phyloP scores from a whole-genome alignment of 2,329 filamentous ascomycete species.

The Aspergillus jensenii region DNA sequence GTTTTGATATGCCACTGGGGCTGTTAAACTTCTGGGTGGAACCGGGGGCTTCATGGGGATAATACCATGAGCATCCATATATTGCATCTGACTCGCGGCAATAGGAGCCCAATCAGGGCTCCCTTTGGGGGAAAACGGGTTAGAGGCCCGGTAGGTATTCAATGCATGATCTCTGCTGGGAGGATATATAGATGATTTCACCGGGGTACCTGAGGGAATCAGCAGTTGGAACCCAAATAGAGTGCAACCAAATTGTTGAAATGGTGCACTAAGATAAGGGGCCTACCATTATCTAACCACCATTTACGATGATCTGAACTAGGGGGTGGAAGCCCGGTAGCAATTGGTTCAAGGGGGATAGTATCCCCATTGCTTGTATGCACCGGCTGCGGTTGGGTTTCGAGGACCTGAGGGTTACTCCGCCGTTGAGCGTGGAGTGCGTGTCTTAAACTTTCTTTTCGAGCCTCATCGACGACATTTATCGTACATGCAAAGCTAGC shows the following conservation, averaged over 20 bases:
- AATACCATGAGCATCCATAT: constrained; percentile 2
- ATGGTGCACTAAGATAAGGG: constrained; percentile 3
- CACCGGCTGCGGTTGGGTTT: constrained; percentile 20
- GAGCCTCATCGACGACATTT: constrained; percentile 72
- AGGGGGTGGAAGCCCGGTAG: constrained; percentile 68
- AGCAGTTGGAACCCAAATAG: constrained; percentile 10
- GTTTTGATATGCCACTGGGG: not conserved
- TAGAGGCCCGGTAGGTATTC: constrained; percentile 73
- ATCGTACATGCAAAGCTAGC: constrained; percentile 83
- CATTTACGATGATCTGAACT: constrained; percentile 63
- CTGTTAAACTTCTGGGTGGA: constrained; percentile 18
- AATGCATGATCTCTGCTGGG: constrained; percentile 63
- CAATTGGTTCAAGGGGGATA: constrained; percentile 77
- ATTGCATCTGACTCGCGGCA: constrained; percentile 15
- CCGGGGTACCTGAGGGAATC: constrained; percentile 61
- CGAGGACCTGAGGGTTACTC: constrained; percentile 56
- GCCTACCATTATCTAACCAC: constrained; percentile 63
- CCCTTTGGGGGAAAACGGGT: constrained; percentile 73
- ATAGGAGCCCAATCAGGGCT: constrained; percentile 78
- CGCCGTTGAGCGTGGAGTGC: constrained; percentile 71
- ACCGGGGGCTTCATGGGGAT: constrained; percentile 21
- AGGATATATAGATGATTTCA: constrained; percentile 68
- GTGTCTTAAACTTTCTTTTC: constrained; percentile 70
- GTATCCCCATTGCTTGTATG: constrained; percentile 67
- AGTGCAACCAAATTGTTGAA: not conserved